Conservation (phyloP, 2,329 filamentous ascomycete species). For the Torrubiellomyces zombiae region DNA sequence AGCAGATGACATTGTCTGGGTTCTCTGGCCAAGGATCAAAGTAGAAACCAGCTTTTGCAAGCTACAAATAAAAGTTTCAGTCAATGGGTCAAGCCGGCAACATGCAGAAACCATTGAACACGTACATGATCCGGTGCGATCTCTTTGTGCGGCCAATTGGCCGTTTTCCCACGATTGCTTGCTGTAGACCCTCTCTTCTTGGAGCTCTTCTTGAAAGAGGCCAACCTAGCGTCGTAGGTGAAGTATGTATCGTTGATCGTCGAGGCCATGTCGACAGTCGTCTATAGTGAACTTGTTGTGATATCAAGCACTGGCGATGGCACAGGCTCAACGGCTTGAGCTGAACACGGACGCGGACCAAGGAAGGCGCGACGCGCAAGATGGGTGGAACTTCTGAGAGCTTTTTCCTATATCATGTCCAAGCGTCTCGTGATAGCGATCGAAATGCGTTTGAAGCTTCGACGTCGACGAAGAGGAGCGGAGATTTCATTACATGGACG, state of each 20-base stretch:
- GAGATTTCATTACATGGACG: no score
- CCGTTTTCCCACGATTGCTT: slow-evolving; percentile 33
- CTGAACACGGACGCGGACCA: no score
- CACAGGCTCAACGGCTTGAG: no score
- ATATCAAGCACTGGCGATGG: no score
- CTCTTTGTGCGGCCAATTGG: slow-evolving; percentile 59
- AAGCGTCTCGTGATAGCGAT: no score
- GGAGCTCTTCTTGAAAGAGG: slow-evolving; percentile 54
- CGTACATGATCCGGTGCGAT: slow-evolving; percentile 16
- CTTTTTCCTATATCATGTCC: no score
- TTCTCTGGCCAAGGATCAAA: slow-evolving; percentile 60
- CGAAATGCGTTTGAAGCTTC: no score
- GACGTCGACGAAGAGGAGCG: no score
- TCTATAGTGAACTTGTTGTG: slow-evolving; percentile 5
- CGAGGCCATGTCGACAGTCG: slow-evolving; percentile 13
- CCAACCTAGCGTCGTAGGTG: slow-evolving; percentile 60
- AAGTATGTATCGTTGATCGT: slow-evolving; percentile 30
- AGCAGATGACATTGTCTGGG: slow-evolving; percentile 81
- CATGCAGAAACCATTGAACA: no score
- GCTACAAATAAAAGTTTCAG: slow-evolving; percentile 30
- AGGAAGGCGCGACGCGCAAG: slow-evolving; percentile 8
- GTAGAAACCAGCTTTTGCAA: slow-evolving; percentile 83
- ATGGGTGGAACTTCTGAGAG: no score
- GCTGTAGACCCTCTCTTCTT: slow-evolving; percentile 57
- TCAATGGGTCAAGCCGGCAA: slow-evolving; percentile 2